Conservation (phyloP, 306 rosid genomes). For the Parietaria judaica region DNA sequence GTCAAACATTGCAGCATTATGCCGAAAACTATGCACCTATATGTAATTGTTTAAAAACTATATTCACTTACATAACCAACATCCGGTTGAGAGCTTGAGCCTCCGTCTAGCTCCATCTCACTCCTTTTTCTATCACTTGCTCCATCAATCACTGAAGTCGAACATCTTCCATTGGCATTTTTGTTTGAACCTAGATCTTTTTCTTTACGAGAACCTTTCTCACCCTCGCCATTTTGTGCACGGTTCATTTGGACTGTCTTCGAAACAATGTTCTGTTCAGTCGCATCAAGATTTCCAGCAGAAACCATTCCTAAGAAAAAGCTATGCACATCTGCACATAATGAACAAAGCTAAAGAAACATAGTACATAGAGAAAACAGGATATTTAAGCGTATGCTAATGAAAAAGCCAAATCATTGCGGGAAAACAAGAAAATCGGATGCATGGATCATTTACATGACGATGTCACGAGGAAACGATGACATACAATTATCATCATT, state of each 20-base stretch:
- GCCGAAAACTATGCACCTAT: background rate
- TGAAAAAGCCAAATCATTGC: no score
- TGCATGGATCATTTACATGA: no score
- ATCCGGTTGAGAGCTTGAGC: conserved; percentile 21
- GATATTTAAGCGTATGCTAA: no score
- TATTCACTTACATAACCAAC: conserved; percentile 23
- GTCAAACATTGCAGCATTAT: background rate
- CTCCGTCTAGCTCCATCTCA: conserved; percentile 18
- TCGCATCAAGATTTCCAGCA: conserved; percentile 26
- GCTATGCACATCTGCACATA: conserved; percentile 7
- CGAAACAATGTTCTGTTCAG: conserved; percentile 26
- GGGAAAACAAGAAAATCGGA: no score
- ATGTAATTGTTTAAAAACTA: background rate
- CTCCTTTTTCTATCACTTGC: conserved; percentile 19
- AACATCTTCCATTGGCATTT: conserved; percentile 22
- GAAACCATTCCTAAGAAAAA: conserved; percentile 25
- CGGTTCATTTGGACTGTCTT: conserved; percentile 36
- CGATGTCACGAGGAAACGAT: no score
- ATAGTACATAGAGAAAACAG: no score
- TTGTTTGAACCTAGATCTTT: conserved; percentile 24
- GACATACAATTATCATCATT: no score
- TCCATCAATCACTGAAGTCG: conserved; percentile 27
- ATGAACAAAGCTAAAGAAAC: background rate
- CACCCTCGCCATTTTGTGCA: conserved; percentile 41
- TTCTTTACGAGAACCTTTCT: conserved; percentile 39